A percentile compares a stretch with the other conserved stretches of the same genome.
Evolutionary conservation across 305 asterid species (phyloP).

Genomic region (Fraxinus paxiana): DNA sequence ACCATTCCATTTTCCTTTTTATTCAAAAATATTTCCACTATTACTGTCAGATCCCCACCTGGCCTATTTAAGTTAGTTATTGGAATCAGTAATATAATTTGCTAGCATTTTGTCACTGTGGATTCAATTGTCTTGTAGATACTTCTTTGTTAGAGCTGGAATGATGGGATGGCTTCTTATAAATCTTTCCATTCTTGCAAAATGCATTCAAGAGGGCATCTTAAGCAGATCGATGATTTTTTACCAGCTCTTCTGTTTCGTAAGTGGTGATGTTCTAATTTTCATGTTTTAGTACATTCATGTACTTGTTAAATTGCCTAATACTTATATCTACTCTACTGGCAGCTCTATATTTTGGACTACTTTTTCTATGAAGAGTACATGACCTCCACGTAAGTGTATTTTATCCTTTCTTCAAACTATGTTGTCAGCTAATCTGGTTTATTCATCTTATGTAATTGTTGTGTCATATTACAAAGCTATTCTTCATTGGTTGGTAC

Average conservation of each 20-base stretch:
- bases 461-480: not conserved
- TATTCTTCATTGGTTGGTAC: not conserved
- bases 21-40: not conserved
- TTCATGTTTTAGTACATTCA: slow-evolving; percentile 7
- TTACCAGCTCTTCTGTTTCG: slow-evolving; percentile 77
- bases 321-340: not conserved
- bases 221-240: slow-evolving; percentile 76
- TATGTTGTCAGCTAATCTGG: not conserved
- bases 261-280: slow-evolving; percentile 34
- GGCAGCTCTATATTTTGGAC: slow-evolving; percentile 84
- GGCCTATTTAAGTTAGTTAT: slow-evolving; percentile 8
- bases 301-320: slow-evolving; percentile 11
- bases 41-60: not conserved
- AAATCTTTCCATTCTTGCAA: slow-evolving; percentile 80
- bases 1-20: not conserved
- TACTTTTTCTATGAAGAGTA: slow-evolving; percentile 86
- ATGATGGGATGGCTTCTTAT: slow-evolving; percentile 99
- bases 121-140: slow-evolving; percentile 46
- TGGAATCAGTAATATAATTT: not conserved
- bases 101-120: slow-evolving; percentile 5
- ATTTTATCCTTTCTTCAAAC: slow-evolving; percentile 16
- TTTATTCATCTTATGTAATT: not conserved
- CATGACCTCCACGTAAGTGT: slow-evolving; percentile 97
- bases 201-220: slow-evolving; percentile 56
- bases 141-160: slow-evolving; percentile 96